phyloP scores from a whole-genome alignment of 1,284 basidiomycete species.

The Ustilago hordei region DNA sequence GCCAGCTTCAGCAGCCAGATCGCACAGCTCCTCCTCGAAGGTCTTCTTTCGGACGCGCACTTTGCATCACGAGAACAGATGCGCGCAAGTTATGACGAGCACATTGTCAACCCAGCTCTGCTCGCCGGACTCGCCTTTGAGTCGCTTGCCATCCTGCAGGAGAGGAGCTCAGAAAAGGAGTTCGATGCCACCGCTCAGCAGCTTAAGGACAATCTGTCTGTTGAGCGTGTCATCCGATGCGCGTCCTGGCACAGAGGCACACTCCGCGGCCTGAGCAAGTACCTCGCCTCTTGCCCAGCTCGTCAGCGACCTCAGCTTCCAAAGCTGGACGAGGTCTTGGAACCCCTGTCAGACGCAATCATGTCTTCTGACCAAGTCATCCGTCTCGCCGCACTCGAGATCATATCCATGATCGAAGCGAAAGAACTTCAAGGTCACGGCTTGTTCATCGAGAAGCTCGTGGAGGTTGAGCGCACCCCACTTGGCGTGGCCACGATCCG shows the following conservation, averaged over 20 bases:
- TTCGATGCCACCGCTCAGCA: slow-evolving; percentile 23
- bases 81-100: slow-evolving; percentile 29
- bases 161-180: slow-evolving; percentile 23
- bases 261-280: slow-evolving; percentile 40
- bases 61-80: slow-evolving; percentile 26
- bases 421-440: slow-evolving; percentile 8
- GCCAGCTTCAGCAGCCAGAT: slow-evolving; percentile 23
- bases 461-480: slow-evolving; percentile 58
- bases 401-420: slow-evolving; percentile 47
- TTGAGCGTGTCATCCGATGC: slow-evolving; percentile 28
- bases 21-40: slow-evolving; percentile 29
- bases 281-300: slow-evolving; percentile 30
- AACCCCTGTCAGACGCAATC: slow-evolving; percentile 31
- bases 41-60: slow-evolving; percentile 26
- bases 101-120: slow-evolving; percentile 42
- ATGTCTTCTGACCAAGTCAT: slow-evolving; percentile 54
- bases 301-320: slow-evolving; percentile 35
- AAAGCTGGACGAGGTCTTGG: slow-evolving; percentile 21
- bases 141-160: slow-evolving; percentile 44
- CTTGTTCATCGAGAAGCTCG: slow-evolving; percentile 39
- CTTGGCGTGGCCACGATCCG: slow-evolving; percentile 57
- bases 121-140: slow-evolving; percentile 37
- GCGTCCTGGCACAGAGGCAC: slow-evolving; percentile 48
- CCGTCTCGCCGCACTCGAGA: slow-evolving; percentile 52
- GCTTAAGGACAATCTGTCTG: slow-evolving; percentile 24